A percentile compares a stretch with the other conserved stretches of the same genome.
phyloP scores from a whole-genome alignment of 2,329 filamentous ascomycete species.

The Exophiala sp. region DNA sequence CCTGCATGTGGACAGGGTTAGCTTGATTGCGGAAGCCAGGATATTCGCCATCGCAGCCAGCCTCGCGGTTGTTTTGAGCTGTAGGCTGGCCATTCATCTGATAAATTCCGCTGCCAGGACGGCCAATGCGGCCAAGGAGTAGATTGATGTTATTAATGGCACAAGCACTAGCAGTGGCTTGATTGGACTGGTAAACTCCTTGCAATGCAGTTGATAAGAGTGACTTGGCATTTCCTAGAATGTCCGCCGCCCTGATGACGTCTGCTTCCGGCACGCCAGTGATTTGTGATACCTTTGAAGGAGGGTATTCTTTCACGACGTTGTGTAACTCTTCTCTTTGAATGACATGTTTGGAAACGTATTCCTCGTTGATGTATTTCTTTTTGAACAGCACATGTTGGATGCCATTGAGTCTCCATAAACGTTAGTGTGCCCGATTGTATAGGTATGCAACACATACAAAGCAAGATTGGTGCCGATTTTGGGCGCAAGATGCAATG shows the following conservation, averaged over 20 bases:
- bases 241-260: conserved; percentile 33
- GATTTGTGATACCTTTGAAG: conserved; percentile 34
- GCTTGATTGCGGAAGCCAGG: conserved; percentile 38
- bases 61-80: conserved; percentile 40
- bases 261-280: conserved; percentile 34
- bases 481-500: conserved; percentile 35
- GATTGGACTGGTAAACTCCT: conserved; percentile 42
- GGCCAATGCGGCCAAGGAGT: conserved; percentile 36
- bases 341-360: conserved; percentile 31
- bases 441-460: neutral
- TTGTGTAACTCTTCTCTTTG: conserved; percentile 31
- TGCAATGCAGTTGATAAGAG: conserved; percentile 39
- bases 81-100: conserved; percentile 44
- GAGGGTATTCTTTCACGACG: conserved; percentile 33
- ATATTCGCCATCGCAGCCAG: conserved; percentile 40
- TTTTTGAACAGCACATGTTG: conserved; percentile 38
- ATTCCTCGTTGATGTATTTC: conserved; percentile 35
- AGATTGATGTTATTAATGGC: conserved; percentile 44
- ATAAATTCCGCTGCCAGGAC: conserved; percentile 35
- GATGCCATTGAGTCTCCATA: conserved; percentile 34
- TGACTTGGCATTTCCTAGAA: conserved; percentile 33
- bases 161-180: conserved; percentile 40
- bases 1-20: conserved; percentile 36
- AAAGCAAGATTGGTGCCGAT: conserved; percentile 39
- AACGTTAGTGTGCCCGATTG: neutral